Evolutionary conservation across 208 protist genomes (phyloP).

Genomic region (Acanthamoeba sp.): DNA sequence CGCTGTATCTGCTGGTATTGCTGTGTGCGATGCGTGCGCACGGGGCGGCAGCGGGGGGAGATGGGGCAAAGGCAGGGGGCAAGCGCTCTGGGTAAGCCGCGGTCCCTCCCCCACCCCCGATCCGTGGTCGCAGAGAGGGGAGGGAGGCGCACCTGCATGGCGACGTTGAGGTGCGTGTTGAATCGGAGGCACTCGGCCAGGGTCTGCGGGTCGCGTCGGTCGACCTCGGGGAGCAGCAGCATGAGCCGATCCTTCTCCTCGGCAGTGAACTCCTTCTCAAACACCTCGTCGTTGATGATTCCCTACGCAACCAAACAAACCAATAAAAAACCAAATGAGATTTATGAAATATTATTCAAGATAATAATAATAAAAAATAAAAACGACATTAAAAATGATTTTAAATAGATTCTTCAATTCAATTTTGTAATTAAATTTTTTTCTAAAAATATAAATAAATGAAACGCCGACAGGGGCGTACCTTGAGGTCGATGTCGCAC

Average conservation of each 20-base stretch:
- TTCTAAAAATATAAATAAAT: background rate
- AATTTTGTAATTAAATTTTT: background rate
- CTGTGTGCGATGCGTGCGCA: no score
- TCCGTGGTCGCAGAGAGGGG: no score
- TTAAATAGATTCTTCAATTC: no score
- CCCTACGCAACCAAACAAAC: no score
- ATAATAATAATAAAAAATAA: no score
- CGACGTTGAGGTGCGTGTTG: constrained; percentile 26
- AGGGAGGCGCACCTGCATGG: background rate
- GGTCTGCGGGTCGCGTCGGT: background rate
- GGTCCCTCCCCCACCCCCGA: no score
- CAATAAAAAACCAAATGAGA: no score
- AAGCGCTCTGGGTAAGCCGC: no score
- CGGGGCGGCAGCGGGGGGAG: no score
- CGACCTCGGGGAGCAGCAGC: constrained; percentile 63
- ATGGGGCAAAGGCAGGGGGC: no score
- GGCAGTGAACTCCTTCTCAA: constrained; percentile 49
- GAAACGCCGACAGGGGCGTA: background rate
- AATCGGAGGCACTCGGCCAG: constrained; percentile 57
- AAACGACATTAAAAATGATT: no score
- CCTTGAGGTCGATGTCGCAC: constrained; percentile 69
- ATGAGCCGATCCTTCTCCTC: constrained; percentile 63
- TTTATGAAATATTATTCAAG: no score
- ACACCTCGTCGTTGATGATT: constrained; percentile 46
- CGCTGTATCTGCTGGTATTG: constrained; percentile 59